Evolutionary conservation across 2,329 filamentous ascomycete genomes (phyloP).

Genomic region (Phyllosticta citribraziliensis): DNA sequence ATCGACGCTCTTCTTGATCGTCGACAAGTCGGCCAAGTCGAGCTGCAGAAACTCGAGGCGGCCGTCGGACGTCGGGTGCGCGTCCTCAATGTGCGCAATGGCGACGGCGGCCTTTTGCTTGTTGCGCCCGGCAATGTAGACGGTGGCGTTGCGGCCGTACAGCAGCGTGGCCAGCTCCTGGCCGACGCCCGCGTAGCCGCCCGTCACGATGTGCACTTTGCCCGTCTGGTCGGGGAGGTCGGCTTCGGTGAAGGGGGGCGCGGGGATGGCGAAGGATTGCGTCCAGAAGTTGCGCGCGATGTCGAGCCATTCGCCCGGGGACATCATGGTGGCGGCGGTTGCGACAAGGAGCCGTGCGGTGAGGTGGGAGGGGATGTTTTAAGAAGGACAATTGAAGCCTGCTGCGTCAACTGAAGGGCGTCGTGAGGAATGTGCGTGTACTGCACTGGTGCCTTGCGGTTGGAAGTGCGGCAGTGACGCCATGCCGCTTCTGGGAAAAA

Average conservation of each 20-base stretch:
- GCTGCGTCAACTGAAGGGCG: no score
- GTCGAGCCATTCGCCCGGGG: conserved; percentile 1
- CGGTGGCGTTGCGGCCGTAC: conserved; percentile 43
- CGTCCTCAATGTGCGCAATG: conserved; percentile 35
- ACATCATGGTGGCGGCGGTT: background rate
- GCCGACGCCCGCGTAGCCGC: conserved; percentile 40
- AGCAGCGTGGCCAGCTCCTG: conserved; percentile 44
- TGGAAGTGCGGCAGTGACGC: background rate
- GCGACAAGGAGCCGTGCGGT: background rate
- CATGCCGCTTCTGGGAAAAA: conserved; percentile 4
- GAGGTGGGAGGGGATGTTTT: background rate
- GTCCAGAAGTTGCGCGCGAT: conserved; percentile 11
- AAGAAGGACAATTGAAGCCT: no score
- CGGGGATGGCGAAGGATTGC: conserved; percentile 22
- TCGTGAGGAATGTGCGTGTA: no score
- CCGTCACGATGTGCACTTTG: conserved; percentile 37
- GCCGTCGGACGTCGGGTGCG: conserved; percentile 22
- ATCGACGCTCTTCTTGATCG: conserved; percentile 29
- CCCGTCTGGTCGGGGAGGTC: conserved; percentile 28
- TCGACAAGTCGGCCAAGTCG: conserved; percentile 35
- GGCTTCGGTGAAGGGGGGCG: conserved; percentile 34
- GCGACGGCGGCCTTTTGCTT: conserved; percentile 36
- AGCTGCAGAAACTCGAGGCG: conserved; percentile 20
- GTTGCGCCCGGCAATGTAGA: conserved; percentile 47
- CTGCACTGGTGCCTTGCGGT: no score